Percentiles rank a stretch among this genome's conserved stretches.
phyloP scores from a whole-genome alignment of 208 protist species.

The Naegleria gruberi region DNA sequence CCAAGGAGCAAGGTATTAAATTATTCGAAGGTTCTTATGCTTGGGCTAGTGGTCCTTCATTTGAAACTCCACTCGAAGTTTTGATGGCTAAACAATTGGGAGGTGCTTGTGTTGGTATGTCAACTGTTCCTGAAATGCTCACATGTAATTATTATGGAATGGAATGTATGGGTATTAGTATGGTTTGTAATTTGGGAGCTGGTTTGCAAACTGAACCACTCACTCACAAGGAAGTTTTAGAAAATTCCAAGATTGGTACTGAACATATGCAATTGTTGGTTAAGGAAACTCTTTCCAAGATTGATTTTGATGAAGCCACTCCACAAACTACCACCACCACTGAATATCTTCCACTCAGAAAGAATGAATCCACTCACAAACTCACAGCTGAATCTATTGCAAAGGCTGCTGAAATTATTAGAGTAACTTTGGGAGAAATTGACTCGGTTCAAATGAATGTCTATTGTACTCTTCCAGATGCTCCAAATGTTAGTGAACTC shows the following conservation, averaged over 20 bases:
- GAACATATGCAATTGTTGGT: not conserved
- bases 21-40: conserved; percentile 11
- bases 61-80: conserved; percentile 13
- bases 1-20: not conserved
- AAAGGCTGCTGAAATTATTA: not conserved
- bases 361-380: not conserved
- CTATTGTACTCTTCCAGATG: not conserved
- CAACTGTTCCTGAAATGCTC: not conserved
- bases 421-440: not conserved
- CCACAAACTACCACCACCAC: not conserved
- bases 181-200: conserved; percentile 16
- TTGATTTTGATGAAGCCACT: not conserved
- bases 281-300: not conserved
- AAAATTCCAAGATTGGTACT: not conserved
- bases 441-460: not conserved
- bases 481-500: not conserved
- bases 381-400: not conserved
- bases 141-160: not conserved
- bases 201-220: not conserved
- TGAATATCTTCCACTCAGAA: not conserved
- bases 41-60: conserved; percentile 1
- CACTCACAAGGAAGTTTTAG: conserved; percentile 3
- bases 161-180: not conserved
- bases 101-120: not conserved
- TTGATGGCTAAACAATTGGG: not conserved